Evolutionary conservation across 352 stramenopile species (phyloP).

Genomic region (Pythium monospermum): DNA sequence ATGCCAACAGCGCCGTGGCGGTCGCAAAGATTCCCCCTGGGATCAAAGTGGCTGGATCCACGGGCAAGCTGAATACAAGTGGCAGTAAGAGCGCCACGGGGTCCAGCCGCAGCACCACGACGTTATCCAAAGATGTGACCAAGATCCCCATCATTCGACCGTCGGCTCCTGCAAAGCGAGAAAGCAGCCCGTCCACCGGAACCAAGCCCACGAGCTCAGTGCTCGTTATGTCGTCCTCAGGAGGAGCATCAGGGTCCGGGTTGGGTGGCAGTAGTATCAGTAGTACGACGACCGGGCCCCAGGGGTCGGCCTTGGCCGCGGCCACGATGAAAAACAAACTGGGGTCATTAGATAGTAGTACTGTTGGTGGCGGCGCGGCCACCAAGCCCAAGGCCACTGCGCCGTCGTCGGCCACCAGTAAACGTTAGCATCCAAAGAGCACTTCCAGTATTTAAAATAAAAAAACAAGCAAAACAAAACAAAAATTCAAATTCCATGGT

Average conservation of each 20-base stretch:
- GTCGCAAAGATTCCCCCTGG: conserved; percentile 41
- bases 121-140: conserved; percentile 54
- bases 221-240: background rate
- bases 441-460: conserved; percentile 7
- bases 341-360: conserved; percentile 30
- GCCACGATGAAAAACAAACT: conserved; percentile 33
- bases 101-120: conserved; percentile 30
- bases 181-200: conserved; percentile 49
- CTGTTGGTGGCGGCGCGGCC: conserved; percentile 3
- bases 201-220: conserved; percentile 31
- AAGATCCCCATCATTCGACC: conserved; percentile 76
- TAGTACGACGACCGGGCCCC: conserved; percentile 5
- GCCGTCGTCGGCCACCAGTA: conserved; percentile 22
- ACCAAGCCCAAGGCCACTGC: conserved; percentile 33
- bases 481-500: too few species aligned
- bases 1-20: conserved; percentile 9
- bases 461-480: conserved; percentile 4
- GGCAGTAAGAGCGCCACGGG: conserved; percentile 32
- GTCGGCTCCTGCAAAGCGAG: conserved; percentile 58
- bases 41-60: conserved; percentile 46
- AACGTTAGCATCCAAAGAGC: conserved; percentile 20
- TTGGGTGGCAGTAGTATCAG: conserved; percentile 7
- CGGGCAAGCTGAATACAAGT: conserved; percentile 38
- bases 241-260: too few species aligned
- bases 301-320: conserved; percentile 22